These are phyloP conservation scores for Pythium guiyangense DNA, from an alignment of 352 stramenopile species.

Conservation along the genomic window DNA sequence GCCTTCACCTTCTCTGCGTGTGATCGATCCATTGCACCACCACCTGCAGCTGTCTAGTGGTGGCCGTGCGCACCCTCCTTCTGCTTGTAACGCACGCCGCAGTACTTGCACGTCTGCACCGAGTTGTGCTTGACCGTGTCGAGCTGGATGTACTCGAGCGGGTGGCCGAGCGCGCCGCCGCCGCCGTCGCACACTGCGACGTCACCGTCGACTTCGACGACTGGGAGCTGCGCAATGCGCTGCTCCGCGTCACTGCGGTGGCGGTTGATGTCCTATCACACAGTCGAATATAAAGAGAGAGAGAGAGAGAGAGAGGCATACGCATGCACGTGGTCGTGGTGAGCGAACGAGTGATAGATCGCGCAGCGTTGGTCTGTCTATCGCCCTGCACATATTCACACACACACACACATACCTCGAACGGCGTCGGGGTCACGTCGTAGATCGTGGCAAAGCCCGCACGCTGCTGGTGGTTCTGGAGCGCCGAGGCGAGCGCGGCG, in stretches of 20 bases:
- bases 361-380: too few relatives aligned
- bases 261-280: constrained; percentile 61
- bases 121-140: constrained; percentile 75
- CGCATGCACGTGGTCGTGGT: too few relatives aligned
- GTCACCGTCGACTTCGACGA: constrained; percentile 90
- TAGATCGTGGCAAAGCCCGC: constrained; percentile 66
- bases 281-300: neutral
- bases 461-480: constrained; percentile 20
- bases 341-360: neutral
- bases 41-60: constrained; percentile 26
- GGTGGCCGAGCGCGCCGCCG: constrained; percentile 94
- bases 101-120: constrained; percentile 91
- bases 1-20: too few relatives aligned
- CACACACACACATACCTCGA: constrained; percentile 31
- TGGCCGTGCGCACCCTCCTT: constrained; percentile 66
- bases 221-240: constrained; percentile 80
- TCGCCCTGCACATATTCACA: neutral
- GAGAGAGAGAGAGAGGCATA: neutral
- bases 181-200: constrained; percentile 95
- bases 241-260: constrained; percentile 89
- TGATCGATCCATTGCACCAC: neutral
- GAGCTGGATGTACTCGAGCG: constrained; percentile 94
- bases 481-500: constrained; percentile 9
- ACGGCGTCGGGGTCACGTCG: constrained; percentile 48
- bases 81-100: constrained; percentile 88